Evolutionary conservation across 2,329 filamentous ascomycete species (phyloP), one percentile per base, ranked within the genome.

Genomic region (Penicillium psychrosexuale): DNA sequence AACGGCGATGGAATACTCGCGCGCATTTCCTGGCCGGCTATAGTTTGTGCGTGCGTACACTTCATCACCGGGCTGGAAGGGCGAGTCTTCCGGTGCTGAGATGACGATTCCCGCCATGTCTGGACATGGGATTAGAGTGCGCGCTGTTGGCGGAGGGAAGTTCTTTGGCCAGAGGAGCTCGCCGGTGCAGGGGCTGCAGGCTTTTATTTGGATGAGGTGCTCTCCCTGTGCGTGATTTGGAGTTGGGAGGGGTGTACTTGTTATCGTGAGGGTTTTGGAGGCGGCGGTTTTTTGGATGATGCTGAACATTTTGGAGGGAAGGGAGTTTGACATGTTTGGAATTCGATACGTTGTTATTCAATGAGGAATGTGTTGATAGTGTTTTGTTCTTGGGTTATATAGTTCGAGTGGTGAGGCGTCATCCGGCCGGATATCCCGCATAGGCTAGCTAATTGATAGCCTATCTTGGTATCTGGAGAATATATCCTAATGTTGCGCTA

Each of bases 151-250:
- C 2, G 55, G 50, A 11, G 67, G 48, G 46, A 70, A 67, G 22
- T 68, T 62, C 37, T 67, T 67, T 2, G 74, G 69, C 78, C 77
- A 80, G 59, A 68, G 65, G 11, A 80, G 72, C 57, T 80, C 78
- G 13, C 72, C 71, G 2, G 71, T 67, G 38, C 73, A 77, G 13
- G 77, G 68, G 7, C 75, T 71, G 33, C 69, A 69, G 46, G 73
- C 61, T 47, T 74, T 68, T 5, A 74, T 68, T 43, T 68, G 68
- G 66, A 80, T 71, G 19, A 78, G 68, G 60, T 78, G 69, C 54
- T 75, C 69, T 22, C 13, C 34, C 24, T 58, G 43, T 28, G 47
- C 61, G 19, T 39, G 58, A 65, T 51, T 61, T 45, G 62, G 51
- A 7, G 38, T 44, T 33, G 51, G 51, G 30, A 30, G 12, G 7